These are phyloP conservation scores for Podosphaera aphanis DNA, from an alignment of 2,329 filamentous ascomycete species.

Conservation along the genomic window DNA sequence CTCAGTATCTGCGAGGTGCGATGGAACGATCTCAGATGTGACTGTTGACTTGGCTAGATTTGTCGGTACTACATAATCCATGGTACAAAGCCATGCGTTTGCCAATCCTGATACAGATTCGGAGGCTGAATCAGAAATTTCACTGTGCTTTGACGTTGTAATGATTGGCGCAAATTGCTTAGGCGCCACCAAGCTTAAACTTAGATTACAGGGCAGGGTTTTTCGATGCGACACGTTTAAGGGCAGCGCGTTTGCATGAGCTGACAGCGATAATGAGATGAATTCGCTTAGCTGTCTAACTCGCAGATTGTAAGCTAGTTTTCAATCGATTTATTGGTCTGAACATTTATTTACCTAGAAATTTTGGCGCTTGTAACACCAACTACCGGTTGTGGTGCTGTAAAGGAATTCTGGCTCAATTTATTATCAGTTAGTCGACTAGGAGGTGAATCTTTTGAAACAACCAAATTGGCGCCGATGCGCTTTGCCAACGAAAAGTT, in stretches of 20 bases:
- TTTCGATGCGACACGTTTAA: neutral
- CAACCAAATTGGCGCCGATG: constrained; percentile 18
- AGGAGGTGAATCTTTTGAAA: constrained; percentile 28
- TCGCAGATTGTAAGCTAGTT: too few relatives aligned
- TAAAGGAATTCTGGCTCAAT: constrained; percentile 35
- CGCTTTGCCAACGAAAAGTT: constrained; percentile 23
- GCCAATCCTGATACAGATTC: constrained; percentile 15
- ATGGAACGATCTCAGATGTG: neutral
- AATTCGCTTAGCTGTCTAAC: too few relatives aligned
- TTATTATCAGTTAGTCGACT: constrained; percentile 22
- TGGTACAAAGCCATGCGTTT: constrained; percentile 9
- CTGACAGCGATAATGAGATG: neutral
- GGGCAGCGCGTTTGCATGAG: neutral
- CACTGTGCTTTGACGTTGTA: neutral
- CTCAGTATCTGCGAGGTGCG: neutral
- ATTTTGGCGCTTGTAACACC: neutral
- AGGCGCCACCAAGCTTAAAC: neutral
- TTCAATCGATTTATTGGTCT: neutral
- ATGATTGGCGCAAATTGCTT: neutral
- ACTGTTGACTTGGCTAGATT: constrained; percentile 4
- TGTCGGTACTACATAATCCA: constrained; percentile 10
- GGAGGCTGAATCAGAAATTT: constrained; percentile 7
- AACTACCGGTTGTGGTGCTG: neutral
- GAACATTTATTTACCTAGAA: constrained; percentile 1
- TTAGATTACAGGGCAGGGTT: neutral